Evolutionary conservation across 2,329 filamentous ascomycete genomes (phyloP), one percentile per base, ranked within the genome.

Genomic region (Ophiostoma triangulosporum): DNA sequence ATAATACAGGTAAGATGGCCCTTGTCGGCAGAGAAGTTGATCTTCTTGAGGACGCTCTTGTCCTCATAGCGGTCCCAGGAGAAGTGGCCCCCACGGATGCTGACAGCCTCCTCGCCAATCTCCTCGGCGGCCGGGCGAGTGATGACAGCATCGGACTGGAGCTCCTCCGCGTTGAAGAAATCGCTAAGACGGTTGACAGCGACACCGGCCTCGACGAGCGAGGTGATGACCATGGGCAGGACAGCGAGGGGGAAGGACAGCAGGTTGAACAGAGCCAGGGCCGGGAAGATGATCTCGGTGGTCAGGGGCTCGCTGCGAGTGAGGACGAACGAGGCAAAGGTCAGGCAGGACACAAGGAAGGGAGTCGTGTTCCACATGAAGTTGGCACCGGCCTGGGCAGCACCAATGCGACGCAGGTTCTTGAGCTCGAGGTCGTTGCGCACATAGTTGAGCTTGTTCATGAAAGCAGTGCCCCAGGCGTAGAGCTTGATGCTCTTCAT

Each of bases 401-500:
- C 91, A 57, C 93, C 93, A 61, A 98, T 98, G 69, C 91, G 96
- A 58, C 93, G 85, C 54, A 98, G 76, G 26, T 94, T 98, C 72
- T 93, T 93, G 53, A 98, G 74, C 69, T 98, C 93, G 62, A 88
- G 80, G 63, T 98, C 93, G 69, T 98, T 98, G 68, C 93, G 83
- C 57, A 98, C 89, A 66, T 87, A 86, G 70, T 93, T 97, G 56
- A 98, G 80, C 70, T 95, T 95, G 69, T 89, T 93, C 83, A 96
- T 95, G 65, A 98, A 98, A 14, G 93, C 91, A 29, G 84, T 85
- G 31, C 90, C 91, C 93, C 93, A 98, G 29, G 93, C 93, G 66
- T 96, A 98, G 20, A 98, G 79, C 72, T 98, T 98, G 73, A 98
- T 93, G 65, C 89, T 95, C 74, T 98, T 98, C 87, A 98, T 98